These are phyloP conservation scores for Capronia epimyces DNA, from an alignment of 2,329 filamentous ascomycete genomes.

Conservation along the genomic window DNA sequence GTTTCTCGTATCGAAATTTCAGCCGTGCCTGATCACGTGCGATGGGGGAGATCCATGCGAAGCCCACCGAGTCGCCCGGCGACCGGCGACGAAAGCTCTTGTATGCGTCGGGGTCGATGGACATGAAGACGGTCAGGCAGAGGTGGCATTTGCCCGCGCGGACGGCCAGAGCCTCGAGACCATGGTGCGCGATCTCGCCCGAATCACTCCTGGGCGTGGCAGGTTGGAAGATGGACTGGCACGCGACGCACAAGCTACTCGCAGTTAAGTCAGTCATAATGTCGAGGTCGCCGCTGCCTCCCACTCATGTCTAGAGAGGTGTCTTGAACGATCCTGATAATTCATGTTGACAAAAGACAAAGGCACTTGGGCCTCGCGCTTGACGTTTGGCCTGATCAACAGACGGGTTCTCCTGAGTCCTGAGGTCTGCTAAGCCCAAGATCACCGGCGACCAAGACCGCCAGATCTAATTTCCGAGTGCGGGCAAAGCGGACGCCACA, in stretches of 20 bases:
- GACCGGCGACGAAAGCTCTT: slow-evolving; percentile 19
- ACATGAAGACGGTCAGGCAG: slow-evolving; percentile 28
- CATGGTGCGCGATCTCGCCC: slow-evolving; percentile 26
- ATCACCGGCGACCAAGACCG: slow-evolving; percentile 5
- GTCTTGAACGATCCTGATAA: background rate
- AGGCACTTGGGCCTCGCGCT: slow-evolving; percentile 2
- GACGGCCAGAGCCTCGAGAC: slow-evolving; percentile 25
- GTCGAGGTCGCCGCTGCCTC: background rate
- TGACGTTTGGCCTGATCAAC: background rate
- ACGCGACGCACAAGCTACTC: slow-evolving; percentile 25
- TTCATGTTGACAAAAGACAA: slow-evolving; percentile 2
- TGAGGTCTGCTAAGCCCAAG: background rate
- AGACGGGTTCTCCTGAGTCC: slow-evolving; percentile 8
- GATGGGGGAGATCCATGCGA: slow-evolving; percentile 26
- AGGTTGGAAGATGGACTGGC: slow-evolving; percentile 25
- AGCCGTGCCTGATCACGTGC: slow-evolving; percentile 27
- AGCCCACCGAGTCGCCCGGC: slow-evolving; percentile 15
- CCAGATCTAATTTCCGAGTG: slow-evolving; percentile 14
- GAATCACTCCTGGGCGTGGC: slow-evolving; percentile 12
- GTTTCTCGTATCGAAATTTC: slow-evolving; percentile 27
- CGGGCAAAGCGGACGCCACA: slow-evolving; percentile 14
- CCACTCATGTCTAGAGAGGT: slow-evolving; percentile 7
- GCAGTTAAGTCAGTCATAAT: slow-evolving; percentile 17
- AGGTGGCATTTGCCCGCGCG: slow-evolving; percentile 27
- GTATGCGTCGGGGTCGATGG: slow-evolving; percentile 28